Conservation (phyloP, 371 early-diverging fungal species). For the Mucor lusitanicus region DNA sequence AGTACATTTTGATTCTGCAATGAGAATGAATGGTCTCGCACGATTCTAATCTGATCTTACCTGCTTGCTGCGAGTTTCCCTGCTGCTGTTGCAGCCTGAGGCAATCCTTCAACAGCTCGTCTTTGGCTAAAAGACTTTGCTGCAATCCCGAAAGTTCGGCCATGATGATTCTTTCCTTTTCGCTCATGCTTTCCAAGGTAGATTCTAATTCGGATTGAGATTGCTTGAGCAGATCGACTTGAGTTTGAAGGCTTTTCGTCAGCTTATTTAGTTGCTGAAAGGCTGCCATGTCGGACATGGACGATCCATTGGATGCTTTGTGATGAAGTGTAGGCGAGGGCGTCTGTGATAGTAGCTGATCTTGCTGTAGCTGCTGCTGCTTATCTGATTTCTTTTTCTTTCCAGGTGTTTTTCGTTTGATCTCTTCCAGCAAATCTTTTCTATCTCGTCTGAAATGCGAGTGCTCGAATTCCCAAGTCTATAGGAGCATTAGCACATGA, state of each 20-base stretch:
- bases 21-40: not conserved
- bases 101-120: conserved; percentile 63
- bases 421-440: conserved; percentile 65
- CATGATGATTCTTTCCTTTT: conserved; percentile 57
- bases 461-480: conserved; percentile 82
- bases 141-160: conserved; percentile 62
- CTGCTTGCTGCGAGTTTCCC: not conserved
- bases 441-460: conserved; percentile 67
- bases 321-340: not conserved
- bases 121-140: conserved; percentile 64
- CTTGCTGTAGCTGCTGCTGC: conserved; percentile 1
- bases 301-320: not conserved
- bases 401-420: conserved; percentile 56
- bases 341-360: not conserved
- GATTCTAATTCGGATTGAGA: conserved; percentile 38
- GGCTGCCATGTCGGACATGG: not conserved
- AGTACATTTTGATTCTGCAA: not conserved
- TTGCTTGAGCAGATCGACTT: conserved; percentile 45
- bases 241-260: conserved; percentile 43
- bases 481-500: not conserved
- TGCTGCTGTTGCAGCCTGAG: conserved; percentile 40
- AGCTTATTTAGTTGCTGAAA: conserved; percentile 23
- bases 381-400: conserved; percentile 33
- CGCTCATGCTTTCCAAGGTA: conserved; percentile 46
- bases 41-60: not conserved